phyloP scores from a whole-genome alignment of 108 stramenopile genomes.

The Fragilariopsis cylindrus region DNA sequence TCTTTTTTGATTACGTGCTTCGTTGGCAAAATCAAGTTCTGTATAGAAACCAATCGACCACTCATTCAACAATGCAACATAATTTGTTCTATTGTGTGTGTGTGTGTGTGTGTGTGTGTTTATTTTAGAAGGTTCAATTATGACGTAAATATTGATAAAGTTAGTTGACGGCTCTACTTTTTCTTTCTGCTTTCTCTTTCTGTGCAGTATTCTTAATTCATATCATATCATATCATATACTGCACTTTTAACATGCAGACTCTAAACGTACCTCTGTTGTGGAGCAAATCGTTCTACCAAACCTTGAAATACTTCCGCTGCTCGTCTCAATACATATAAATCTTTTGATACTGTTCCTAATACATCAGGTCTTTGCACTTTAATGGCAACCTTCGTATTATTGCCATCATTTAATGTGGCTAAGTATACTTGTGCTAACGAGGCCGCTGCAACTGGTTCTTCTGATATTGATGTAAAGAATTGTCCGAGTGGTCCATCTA shows the following conservation, averaged over 20 bases:
- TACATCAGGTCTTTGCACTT: constrained; percentile 87
- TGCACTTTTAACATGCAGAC: no score
- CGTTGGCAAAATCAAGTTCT: constrained; percentile 76
- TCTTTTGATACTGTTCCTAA: constrained; percentile 84
- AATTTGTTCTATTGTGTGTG: constrained; percentile 51
- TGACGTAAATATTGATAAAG: neutral
- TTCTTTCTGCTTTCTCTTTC: neutral
- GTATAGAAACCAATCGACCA: constrained; percentile 92
- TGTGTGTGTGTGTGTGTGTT: no score
- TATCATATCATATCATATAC: neutral
- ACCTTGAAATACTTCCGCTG: constrained; percentile 89
- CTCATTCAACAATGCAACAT: constrained; percentile 85
- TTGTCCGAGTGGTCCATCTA: constrained; percentile 79
- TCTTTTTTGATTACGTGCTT: constrained; percentile 76
- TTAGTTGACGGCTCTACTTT: neutral
- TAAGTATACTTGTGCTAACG: constrained; percentile 86
- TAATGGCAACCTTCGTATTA: constrained; percentile 83
- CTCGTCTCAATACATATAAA: constrained; percentile 84
- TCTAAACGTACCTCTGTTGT: constrained; percentile 52
- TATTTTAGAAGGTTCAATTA: neutral
- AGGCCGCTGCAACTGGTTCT: constrained; percentile 89
- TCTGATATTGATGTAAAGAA: constrained; percentile 87
- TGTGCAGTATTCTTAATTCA: neutral
- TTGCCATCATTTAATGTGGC: constrained; percentile 79
- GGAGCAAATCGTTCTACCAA: constrained; percentile 86